phyloP scores from a whole-genome alignment of 2,329 filamentous ascomycete species.

The Peltaster fructicola region DNA sequence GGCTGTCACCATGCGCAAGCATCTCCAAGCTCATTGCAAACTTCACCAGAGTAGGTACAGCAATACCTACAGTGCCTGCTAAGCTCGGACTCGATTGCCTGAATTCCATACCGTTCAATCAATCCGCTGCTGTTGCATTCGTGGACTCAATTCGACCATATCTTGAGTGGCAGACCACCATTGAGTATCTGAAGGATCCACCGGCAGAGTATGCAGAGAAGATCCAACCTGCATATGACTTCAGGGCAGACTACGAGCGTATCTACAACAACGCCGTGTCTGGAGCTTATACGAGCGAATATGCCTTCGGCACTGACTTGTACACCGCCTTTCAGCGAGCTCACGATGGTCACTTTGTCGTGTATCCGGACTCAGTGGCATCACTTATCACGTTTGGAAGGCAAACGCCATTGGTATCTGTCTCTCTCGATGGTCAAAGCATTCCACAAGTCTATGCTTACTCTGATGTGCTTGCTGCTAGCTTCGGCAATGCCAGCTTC shows the following conservation, averaged over 20 bases:
- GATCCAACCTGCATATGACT: slow-evolving; percentile 25
- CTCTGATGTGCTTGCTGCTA: slow-evolving; percentile 27
- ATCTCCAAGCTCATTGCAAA: too few species aligned
- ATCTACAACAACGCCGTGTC: slow-evolving; percentile 23
- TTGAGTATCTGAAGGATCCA: slow-evolving; percentile 27
- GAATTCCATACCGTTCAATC: slow-evolving; percentile 28
- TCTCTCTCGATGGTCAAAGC: slow-evolving; percentile 41
- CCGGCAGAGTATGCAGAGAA: slow-evolving; percentile 29
- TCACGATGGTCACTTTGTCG: slow-evolving; percentile 49
- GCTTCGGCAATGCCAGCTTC: slow-evolving; percentile 23
- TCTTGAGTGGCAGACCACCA: slow-evolving; percentile 29
- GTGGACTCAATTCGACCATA: slow-evolving; percentile 28
- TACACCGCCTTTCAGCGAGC: slow-evolving; percentile 34
- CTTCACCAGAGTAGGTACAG: too few species aligned
- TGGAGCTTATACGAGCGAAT: slow-evolving; percentile 24
- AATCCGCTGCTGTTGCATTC: slow-evolving; percentile 21
- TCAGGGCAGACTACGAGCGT: slow-evolving; percentile 21
- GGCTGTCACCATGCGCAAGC: too few species aligned
- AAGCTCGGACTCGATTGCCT: slow-evolving; percentile 29
- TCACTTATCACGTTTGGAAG: slow-evolving; percentile 34
- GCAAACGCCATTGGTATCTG: slow-evolving; percentile 36
- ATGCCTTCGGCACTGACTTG: slow-evolving; percentile 33
- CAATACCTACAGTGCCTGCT: slow-evolving; percentile 26
- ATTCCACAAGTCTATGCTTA: slow-evolving; percentile 41
- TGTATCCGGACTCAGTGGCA: slow-evolving; percentile 35